Percentiles rank a stretch among this genome's conserved stretches.
phyloP scores from a whole-genome alignment of 73 alveolate species.

The Breviolum minutum region DNA sequence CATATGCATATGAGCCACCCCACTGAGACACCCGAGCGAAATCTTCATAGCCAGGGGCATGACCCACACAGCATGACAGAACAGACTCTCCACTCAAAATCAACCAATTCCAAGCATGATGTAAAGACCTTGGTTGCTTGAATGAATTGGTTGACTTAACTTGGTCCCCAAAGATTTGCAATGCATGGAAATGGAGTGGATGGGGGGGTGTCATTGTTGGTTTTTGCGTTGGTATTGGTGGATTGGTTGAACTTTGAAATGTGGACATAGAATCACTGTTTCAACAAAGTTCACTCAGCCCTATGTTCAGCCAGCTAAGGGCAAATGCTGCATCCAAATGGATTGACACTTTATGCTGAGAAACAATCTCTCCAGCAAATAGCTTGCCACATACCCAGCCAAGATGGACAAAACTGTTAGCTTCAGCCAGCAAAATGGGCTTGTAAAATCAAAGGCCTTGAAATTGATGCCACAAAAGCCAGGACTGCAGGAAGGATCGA shows the following conservation, averaged over 20 bases:
- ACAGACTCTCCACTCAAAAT: neutral
- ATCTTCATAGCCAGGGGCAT: constrained; percentile 36
- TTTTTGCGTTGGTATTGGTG: no score
- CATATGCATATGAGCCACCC: constrained; percentile 28
- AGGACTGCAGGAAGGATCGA: constrained; percentile 15
- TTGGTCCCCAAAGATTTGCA: no score
- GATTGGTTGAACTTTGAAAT: no score
- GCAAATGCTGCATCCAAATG: no score
- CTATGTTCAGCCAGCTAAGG: no score
- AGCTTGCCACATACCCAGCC: neutral
- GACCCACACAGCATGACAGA: neutral
- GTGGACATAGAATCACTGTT: no score
- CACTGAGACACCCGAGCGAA: neutral
- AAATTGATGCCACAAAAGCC: constrained; percentile 3
- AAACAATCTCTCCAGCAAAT: neutral
- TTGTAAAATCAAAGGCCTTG: neutral
- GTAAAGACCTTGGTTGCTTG: neutral
- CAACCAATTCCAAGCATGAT: constrained; percentile 15
- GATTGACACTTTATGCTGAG: neutral
- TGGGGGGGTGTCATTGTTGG: no score
- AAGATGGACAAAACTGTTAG: neutral
- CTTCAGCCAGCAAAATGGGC: constrained; percentile 24
- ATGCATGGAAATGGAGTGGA: no score
- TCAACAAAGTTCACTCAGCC: no score
- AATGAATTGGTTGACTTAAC: neutral